A percentile compares a stretch with the other conserved stretches of the same genome.
Evolutionary conservation across 495 filamentous ascomycete genomes (phyloP).

Genomic region (Hypoxylon lienhwacheense): DNA sequence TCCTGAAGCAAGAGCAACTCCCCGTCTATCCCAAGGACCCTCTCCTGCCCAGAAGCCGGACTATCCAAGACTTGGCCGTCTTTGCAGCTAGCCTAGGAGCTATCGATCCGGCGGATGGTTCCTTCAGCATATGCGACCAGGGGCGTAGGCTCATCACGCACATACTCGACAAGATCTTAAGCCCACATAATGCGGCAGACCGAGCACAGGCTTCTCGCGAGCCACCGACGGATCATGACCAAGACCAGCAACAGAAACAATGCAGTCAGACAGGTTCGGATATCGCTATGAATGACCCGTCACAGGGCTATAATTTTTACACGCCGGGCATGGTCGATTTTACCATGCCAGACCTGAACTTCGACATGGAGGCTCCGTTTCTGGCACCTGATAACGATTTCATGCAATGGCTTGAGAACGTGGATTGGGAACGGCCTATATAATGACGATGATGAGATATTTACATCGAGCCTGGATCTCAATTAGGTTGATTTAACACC

Average conservation of each 20-base stretch:
- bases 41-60: slow-evolving; percentile 39
- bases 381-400: slow-evolving; percentile 40
- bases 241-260: slow-evolving; percentile 6
- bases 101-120: slow-evolving; percentile 36
- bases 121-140: slow-evolving; percentile 36
- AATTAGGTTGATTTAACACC: neutral
- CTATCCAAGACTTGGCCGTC: slow-evolving; percentile 40
- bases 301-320: slow-evolving; percentile 11
- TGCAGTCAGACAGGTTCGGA: slow-evolving; percentile 7
- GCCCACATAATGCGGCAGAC: slow-evolving; percentile 27
- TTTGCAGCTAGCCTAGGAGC: slow-evolving; percentile 38
- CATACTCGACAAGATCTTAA: slow-evolving; percentile 41
- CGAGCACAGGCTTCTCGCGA: slow-evolving; percentile 4
- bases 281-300: slow-evolving; percentile 5
- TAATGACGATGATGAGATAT: slow-evolving; percentile 6
- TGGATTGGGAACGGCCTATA: slow-evolving; percentile 38
- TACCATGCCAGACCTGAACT: slow-evolving; percentile 30
- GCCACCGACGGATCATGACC: slow-evolving; percentile 9
- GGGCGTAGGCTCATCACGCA: slow-evolving; percentile 39
- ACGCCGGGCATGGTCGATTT: slow-evolving; percentile 25
- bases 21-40: slow-evolving; percentile 46
- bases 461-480: too few relatives aligned
- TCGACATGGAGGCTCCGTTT: slow-evolving; percentile 35
- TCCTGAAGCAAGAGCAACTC: slow-evolving; percentile 48
- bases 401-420: slow-evolving; percentile 41